phyloP scores from a whole-genome alignment of 78 protist genomes.

The Tieghemostelium lacteum region DNA sequence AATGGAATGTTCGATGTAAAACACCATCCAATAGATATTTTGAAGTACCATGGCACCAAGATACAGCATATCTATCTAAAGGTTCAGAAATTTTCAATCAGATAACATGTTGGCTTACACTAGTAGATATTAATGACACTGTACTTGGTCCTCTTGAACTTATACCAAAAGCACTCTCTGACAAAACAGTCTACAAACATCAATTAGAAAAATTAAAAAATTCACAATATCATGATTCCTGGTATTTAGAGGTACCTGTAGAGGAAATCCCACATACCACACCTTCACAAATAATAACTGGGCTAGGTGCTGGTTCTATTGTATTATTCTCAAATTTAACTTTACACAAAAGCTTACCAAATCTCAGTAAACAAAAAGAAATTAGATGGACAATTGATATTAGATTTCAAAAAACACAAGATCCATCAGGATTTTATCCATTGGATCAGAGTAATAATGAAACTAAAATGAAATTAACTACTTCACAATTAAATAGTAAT shows the following conservation, averaged over 20 bases:
- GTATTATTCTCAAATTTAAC: conserved; percentile 29
- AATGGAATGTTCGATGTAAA: conserved; percentile 68
- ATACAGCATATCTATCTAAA: conserved; percentile 20
- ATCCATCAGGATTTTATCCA: conserved; percentile 62
- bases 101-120: conserved; percentile 47
- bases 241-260: conserved; percentile 47
- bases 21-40: conserved; percentile 42
- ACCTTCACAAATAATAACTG: background rate
- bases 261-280: background rate
- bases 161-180: background rate
- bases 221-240: conserved; percentile 17
- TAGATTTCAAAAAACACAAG: conserved; percentile 47
- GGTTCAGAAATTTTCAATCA: conserved; percentile 46
- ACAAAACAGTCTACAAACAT: background rate
- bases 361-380: background rate
- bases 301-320: conserved; percentile 26
- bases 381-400: conserved; percentile 66
- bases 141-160: conserved; percentile 52
- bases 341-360: conserved; percentile 35
- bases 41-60: conserved; percentile 71
- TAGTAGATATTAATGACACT: conserved; percentile 11
- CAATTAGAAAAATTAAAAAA: conserved; percentile 2
- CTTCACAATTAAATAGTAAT: background rate
- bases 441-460: conserved; percentile 2
- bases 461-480: conserved; percentile 48